These are phyloP conservation scores for Dryas alaskensis DNA, from an alignment of 306 rosid species.

Conservation along the genomic window DNA sequence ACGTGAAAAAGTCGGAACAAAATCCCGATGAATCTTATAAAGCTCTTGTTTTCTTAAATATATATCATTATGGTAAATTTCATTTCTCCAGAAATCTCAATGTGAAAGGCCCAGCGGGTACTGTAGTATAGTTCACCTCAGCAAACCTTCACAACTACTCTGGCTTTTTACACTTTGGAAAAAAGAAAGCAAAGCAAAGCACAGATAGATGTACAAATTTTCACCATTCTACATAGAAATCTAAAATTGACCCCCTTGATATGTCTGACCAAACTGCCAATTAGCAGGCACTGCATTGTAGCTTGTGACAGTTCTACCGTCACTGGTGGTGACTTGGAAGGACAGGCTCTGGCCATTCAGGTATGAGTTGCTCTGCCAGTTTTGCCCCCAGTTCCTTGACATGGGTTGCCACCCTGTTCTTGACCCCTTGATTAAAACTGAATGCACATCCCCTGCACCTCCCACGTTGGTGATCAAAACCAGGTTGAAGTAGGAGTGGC, in stretches of 20 bases:
- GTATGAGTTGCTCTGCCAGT: conserved; percentile 88
- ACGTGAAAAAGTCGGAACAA: too few relatives aligned
- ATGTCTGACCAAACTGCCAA: conserved; percentile 93
- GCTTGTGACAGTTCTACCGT: conserved; percentile 65
- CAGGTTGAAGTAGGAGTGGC: conserved; percentile 91
- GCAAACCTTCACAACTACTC: conserved; percentile 8
- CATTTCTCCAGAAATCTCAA: neutral
- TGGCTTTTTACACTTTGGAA: neutral
- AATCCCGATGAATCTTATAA: too few relatives aligned
- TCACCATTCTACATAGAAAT: neutral
- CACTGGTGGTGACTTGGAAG: conserved; percentile 84
- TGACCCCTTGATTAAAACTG: conserved; percentile 84
- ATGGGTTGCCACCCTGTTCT: conserved; percentile 72
- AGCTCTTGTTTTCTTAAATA: neutral
- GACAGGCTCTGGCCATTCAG: conserved; percentile 78
- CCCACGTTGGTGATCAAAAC: conserved; percentile 82
- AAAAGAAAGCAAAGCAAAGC: neutral
- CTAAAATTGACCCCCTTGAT: conserved; percentile 65
- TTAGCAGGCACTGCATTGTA: conserved; percentile 50
- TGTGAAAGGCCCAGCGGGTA: conserved; percentile 32
- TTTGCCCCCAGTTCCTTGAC: conserved; percentile 96
- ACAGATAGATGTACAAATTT: neutral
- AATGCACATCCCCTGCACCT: conserved; percentile 80
- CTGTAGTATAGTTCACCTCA: conserved; percentile 29
- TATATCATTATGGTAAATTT: neutral